phyloP scores from a whole-genome alignment of 106 monocot species.

The Ottelia alismoides region DNA sequence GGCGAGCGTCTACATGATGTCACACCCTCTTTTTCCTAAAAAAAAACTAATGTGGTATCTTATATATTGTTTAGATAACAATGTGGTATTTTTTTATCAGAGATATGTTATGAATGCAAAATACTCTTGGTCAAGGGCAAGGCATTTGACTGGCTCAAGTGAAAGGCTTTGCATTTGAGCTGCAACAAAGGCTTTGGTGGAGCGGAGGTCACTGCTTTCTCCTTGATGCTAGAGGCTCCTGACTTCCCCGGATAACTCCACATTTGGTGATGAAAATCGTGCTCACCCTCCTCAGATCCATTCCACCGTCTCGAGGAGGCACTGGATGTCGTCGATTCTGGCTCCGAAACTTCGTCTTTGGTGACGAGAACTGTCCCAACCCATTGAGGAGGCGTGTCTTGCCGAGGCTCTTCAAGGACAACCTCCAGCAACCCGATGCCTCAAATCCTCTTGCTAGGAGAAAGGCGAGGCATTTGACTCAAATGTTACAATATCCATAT shows the following conservation, averaged over 20 bases:
- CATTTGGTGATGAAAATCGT: constrained; percentile 4
- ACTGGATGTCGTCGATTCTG: constrained; percentile 17
- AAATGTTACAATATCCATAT: neutral
- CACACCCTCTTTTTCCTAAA: too few relatives aligned
- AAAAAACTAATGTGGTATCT: too few relatives aligned
- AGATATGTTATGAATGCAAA: too few relatives aligned
- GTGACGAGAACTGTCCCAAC: constrained; percentile 38
- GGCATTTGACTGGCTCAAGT: too few relatives aligned
- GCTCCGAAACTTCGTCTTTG: constrained; percentile 13
- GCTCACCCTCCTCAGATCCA: neutral
- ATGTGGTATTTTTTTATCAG: too few relatives aligned
- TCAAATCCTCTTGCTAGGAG: neutral
- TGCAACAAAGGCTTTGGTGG: too few relatives aligned
- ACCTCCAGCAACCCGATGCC: constrained; percentile 2
- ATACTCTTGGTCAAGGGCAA: too few relatives aligned
- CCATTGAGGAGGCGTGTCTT: constrained; percentile 14
- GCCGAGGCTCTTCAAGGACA: constrained; percentile 28
- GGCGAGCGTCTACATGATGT: too few relatives aligned
- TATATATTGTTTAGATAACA: too few relatives aligned
- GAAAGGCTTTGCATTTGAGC: too few relatives aligned
- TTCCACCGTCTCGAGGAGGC: constrained; percentile 1
- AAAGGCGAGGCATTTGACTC: constrained; percentile 32
- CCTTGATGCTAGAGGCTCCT: too few relatives aligned
- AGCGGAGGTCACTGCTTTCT: too few relatives aligned
- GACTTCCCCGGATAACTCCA: constrained; percentile 2